Conservation (phyloP, 345 rosid species). For the Angophora floribunda region DNA sequence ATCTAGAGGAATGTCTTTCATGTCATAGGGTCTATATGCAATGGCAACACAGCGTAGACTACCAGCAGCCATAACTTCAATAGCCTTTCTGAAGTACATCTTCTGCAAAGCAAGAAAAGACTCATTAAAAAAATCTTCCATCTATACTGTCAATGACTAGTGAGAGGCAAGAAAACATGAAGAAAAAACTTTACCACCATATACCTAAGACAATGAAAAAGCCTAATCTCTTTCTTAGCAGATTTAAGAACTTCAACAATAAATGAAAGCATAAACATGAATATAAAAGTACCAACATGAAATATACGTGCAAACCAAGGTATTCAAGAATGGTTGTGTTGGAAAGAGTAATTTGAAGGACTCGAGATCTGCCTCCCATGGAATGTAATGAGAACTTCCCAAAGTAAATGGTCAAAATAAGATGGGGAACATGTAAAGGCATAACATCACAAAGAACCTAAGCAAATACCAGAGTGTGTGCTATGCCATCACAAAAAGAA, state of each 20-base stretch:
- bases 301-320: neutral
- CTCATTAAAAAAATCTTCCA: neutral
- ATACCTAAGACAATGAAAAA: neutral
- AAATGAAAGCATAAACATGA: neutral
- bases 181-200: neutral
- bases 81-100: conserved; percentile 39
- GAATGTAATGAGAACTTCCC: neutral
- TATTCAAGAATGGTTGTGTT: neutral
- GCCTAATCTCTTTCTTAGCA: neutral
- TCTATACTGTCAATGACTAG: neutral
- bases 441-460: neutral
- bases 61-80: conserved; percentile 72
- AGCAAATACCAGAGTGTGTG: neutral
- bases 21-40: conserved; percentile 62
- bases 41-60: conserved; percentile 94
- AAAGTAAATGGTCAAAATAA: neutral
- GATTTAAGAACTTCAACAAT: neutral
- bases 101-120: conserved; percentile 25
- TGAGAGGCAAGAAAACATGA: neutral
- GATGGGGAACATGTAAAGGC: rapidly evolving
- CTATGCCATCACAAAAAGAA: neutral
- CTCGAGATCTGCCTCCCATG: neutral
- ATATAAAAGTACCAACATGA: neutral
- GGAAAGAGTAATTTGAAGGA: neutral
- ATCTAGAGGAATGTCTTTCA: conserved; percentile 55